A percentile compares a stretch with the other conserved stretches of the same genome.
Evolutionary conservation across 2,329 filamentous ascomycete species (phyloP).

Genomic region (Akanthomyces lecanii): DNA sequence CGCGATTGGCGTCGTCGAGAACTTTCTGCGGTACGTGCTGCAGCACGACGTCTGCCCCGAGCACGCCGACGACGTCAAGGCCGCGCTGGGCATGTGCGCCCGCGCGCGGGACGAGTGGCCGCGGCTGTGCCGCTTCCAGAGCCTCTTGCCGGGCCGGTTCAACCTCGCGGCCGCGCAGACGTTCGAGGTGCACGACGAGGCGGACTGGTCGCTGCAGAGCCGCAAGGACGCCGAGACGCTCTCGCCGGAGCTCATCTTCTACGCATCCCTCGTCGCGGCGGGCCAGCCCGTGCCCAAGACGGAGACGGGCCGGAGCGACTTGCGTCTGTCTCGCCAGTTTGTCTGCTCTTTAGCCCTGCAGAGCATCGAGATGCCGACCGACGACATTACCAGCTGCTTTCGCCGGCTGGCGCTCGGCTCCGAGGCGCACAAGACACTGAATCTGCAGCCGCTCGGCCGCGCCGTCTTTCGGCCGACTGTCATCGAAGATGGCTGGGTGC

Average conservation of each 20-base stretch:
- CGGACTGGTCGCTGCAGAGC: conserved; percentile 28
- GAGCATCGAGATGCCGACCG: conserved; percentile 42
- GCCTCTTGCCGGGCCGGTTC: conserved; percentile 68
- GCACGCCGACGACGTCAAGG: conserved; percentile 61
- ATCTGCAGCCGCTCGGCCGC: conserved; percentile 41
- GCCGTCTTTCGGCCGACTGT: conserved; percentile 40
- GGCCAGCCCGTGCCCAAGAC: conserved; percentile 25
- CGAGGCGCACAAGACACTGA: conserved; percentile 27
- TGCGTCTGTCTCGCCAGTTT: neutral
- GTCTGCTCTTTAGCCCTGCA: conserved; percentile 59
- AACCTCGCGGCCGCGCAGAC: conserved; percentile 70
- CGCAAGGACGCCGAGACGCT: conserved; percentile 35
- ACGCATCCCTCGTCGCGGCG: conserved; percentile 39
- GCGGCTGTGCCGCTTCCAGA: conserved; percentile 47
- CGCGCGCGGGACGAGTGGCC: conserved; percentile 64
- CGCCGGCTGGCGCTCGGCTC: conserved; percentile 33
- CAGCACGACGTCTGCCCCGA: conserved; percentile 85
- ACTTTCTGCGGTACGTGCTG: conserved; percentile 84
- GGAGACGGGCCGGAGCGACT: neutral
- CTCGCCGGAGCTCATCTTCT: conserved; percentile 40
- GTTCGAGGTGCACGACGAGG: conserved; percentile 44
- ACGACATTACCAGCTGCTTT: conserved; percentile 41
- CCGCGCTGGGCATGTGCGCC: conserved; percentile 63
- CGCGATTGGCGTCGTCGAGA: conserved; percentile 66
- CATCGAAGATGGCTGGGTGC: conserved; percentile 47